Evolutionary conservation across 1,284 basidiomycete species (phyloP), one percentile per base, ranked within the genome.

Genomic region (Grifola frondosa): DNA sequence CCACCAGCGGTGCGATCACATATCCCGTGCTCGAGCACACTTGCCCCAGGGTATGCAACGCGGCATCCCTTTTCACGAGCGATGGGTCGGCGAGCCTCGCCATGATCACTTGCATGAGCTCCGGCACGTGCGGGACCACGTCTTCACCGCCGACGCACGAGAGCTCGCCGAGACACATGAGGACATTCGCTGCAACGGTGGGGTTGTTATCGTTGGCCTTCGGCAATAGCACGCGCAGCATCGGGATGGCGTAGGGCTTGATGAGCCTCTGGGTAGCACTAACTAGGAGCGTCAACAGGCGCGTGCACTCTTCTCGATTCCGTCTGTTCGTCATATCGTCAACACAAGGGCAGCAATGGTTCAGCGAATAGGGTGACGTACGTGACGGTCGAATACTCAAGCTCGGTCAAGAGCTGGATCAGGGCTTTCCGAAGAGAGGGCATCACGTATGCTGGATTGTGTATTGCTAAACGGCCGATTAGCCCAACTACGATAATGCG

Each of bases 361-460:
- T 30, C 28, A 35, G 5, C 17, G 9, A 24, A 35, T 39, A 4
- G 32, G 25, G 34, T 4, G 2, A 51, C 54, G 17, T 36, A 92
- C 88, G 82, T 81, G 42, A 92, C 86, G 4, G 89, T 95, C 4
- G 96, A 93, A 62, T 98, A 99, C 67, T 99, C 96, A 35, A 99
- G 73, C 67, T 99, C 97, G 0, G 97, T 99, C 41, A 99, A 75
- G 7, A 99, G 80, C 63, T 99, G 96, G 48, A 99, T 97, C 43
- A 99, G 74, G 2, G 95, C 89, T 66, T 99, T 99, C 40, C 97
- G 80, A 28, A 99, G 71, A 6, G 93, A 96, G 4, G 97, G 96
- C 90, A 99, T 98, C 24, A 99, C 95, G 69, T 98, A 97, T 26
- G 97, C 97, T 0, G 97, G 97, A 59, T 99, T 99, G 69, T 97